Percentiles rank a stretch among this genome's conserved stretches.
These are phyloP conservation scores for Candida boidinii DNA, from an alignment of 805 yeast species.

Conservation along the genomic window DNA sequence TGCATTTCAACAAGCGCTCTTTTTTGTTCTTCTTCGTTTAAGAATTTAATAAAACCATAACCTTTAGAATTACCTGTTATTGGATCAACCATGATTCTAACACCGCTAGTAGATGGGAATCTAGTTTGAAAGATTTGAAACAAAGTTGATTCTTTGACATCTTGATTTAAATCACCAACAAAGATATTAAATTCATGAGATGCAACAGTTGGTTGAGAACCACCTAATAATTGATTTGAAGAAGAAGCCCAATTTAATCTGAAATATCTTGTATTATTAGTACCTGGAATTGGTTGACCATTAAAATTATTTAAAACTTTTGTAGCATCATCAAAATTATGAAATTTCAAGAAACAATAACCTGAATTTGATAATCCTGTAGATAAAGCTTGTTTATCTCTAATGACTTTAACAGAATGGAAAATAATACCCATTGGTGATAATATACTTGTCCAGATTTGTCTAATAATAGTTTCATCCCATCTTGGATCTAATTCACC, in stretches of 20 bases:
- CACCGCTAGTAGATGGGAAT: conserved; percentile 68
- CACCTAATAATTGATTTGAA: conserved; percentile 1
- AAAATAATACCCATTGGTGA: conserved; percentile 50
- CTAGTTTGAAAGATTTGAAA: conserved; percentile 58
- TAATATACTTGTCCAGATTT: conserved; percentile 50
- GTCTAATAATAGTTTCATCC: conserved; percentile 61
- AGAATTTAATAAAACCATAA: conserved; percentile 83
- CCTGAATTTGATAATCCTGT: conserved; percentile 44
- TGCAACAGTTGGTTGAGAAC: too few species aligned
- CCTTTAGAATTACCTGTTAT: conserved; percentile 67
- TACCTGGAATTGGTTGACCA: conserved; percentile 65
- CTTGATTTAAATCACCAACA: conserved; percentile 78
- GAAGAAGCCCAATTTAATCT: conserved; percentile 75
- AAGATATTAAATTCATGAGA: conserved; percentile 57
- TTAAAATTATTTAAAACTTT: conserved; percentile 54
- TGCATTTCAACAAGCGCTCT: conserved; percentile 76
- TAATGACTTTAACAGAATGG: conserved; percentile 56
- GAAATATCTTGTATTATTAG: conserved; percentile 41
- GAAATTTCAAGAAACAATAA: conserved; percentile 78
- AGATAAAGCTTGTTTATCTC: conserved; percentile 41
- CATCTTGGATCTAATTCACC: conserved; percentile 84
- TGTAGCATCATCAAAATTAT: conserved; percentile 49
- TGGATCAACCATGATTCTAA: conserved; percentile 71
- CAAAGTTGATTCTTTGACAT: conserved; percentile 58
- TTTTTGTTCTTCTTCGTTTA: conserved; percentile 56